Evolutionary conservation across 1,139 yeast species (phyloP), one percentile per base, ranked within the genome.

Genomic region (Hyphopichia fennica): DNA sequence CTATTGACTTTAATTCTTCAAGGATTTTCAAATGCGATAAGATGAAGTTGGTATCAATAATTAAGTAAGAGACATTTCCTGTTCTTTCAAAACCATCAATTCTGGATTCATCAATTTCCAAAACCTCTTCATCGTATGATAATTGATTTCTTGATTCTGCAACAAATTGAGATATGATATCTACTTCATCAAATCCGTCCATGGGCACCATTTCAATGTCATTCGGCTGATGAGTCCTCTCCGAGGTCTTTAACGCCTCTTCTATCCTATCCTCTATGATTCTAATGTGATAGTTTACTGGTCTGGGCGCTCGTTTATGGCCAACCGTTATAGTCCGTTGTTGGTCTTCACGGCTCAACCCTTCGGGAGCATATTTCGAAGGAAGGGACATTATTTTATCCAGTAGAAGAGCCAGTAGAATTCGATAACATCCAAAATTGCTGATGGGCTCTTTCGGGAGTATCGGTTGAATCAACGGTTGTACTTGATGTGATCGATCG

Each of bases 31-130:
- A 62, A 58, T 87, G 89, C 1, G 88, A 77, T 7, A 89, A 62
- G 11, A 85, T 67, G 56, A 88, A 87, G 57, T 89, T 89, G 2
- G 96, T 89, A 57, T 89, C 96, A 1, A 87, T 67, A 0, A 88
- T 80, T 42, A 88, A 46, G 38, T 56, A 62, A n/a, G 75, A 65
- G 4, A 56, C 41, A 42, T 60, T 62, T 2, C 65, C 65, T 3
- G 11, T 16, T 10, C n/a, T 27, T 28, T 50, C 58, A 1, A 47
- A 44, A 2, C 45, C 32, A 20, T 49, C 53, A 6, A 52, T 47
- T 38, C 35, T 37, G 33, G 37, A 44, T 19, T 46, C 40, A 36
- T 55, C 56, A 11, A 57, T 44, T 4, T 62, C 62, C 49, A 56
- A 46, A 7, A 45, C 50, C 15, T 51, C 51, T 16, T 46, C 49